Percentiles rank a stretch among this genome's conserved stretches.
phyloP scores from a whole-genome alignment of 192 early-diverging fungal species.

The Funneliformis mosseae region DNA sequence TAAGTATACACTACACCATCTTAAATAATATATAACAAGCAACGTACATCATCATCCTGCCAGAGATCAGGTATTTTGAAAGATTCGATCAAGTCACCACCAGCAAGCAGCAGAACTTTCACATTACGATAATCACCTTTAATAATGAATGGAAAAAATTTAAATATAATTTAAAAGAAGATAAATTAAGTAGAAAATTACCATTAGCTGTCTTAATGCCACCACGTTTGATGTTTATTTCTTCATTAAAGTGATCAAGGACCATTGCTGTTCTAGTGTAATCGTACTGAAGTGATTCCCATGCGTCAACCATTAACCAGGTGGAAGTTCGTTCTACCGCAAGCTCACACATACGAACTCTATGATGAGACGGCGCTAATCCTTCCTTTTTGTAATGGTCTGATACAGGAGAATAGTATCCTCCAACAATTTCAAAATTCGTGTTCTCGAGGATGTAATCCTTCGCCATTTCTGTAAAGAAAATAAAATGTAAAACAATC shows the following conservation, averaged over 20 bases:
- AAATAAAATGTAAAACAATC: not conserved
- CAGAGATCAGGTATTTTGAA: constrained; percentile 91
- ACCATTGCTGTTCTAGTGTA: constrained; percentile 89
- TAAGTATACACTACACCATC: not conserved
- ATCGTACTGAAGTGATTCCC: constrained; percentile 81
- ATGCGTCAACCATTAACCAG: constrained; percentile 97
- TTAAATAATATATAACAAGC: not conserved
- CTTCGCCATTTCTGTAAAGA: constrained; percentile 83
- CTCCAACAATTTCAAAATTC: constrained; percentile 87
- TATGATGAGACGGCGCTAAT: constrained; percentile 80
- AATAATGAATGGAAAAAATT: not conserved
- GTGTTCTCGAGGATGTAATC: constrained; percentile 77
- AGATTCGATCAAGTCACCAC: constrained; percentile 95
- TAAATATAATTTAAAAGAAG: not conserved
- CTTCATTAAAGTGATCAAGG: constrained; percentile 91
- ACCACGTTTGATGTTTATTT: constrained; percentile 76
- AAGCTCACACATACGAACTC: constrained; percentile 91
- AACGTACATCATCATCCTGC: constrained; percentile 81
- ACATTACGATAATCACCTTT: constrained; percentile 63
- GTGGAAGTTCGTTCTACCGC: constrained; percentile 78
- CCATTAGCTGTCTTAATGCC: constrained; percentile 67
- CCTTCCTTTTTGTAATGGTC: constrained; percentile 94
- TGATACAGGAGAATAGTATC: constrained; percentile 96
- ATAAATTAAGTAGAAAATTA: constrained; percentile 29
- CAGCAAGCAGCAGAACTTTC: constrained; percentile 90